Percentiles rank a stretch among this genome's conserved stretches.
phyloP scores from a whole-genome alignment of 1,139 yeast genomes.

The Suhomyces guaymorum region DNA sequence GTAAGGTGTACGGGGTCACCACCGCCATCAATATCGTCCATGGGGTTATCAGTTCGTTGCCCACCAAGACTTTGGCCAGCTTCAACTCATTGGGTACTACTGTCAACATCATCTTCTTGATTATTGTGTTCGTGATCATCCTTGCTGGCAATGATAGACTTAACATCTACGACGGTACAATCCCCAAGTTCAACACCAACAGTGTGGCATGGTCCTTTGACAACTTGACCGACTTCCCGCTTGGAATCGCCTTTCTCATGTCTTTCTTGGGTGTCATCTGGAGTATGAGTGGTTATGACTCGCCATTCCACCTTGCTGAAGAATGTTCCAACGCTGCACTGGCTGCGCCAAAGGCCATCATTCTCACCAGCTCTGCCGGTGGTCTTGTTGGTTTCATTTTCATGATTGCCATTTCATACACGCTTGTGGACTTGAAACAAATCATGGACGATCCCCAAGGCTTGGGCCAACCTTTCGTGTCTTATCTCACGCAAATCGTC shows the following conservation, averaged over 20 bases:
- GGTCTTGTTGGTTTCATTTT: constrained; percentile 64
- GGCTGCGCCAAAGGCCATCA: constrained; percentile 69
- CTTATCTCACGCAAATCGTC: constrained; percentile 56
- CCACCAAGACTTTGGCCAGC: constrained; percentile 58
- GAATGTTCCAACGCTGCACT: constrained; percentile 67
- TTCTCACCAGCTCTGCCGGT: constrained; percentile 61
- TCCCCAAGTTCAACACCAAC: constrained; percentile 53
- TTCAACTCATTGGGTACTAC: constrained; percentile 56
- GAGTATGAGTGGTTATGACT: constrained; percentile 78
- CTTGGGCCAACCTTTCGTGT: constrained; percentile 67
- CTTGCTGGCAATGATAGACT: constrained; percentile 54
- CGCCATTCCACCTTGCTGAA: constrained; percentile 73
- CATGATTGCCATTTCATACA: constrained; percentile 67
- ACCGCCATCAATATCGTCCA: constrained; percentile 55
- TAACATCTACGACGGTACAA: constrained; percentile 20
- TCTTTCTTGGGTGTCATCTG: constrained; percentile 68
- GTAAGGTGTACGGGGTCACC: constrained; percentile 24
- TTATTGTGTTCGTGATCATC: constrained; percentile 57
- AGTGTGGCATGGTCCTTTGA: constrained; percentile 55
- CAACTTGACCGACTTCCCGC: constrained; percentile 68
- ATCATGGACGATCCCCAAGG: constrained; percentile 52
- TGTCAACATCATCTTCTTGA: constrained; percentile 52
- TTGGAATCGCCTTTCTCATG: constrained; percentile 61
- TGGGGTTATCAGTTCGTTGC: constrained; percentile 49
- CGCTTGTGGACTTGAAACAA: constrained; percentile 53